Evolutionary conservation across 257 asterid species (phyloP).

Genomic region (Nicotiana otophora): DNA sequence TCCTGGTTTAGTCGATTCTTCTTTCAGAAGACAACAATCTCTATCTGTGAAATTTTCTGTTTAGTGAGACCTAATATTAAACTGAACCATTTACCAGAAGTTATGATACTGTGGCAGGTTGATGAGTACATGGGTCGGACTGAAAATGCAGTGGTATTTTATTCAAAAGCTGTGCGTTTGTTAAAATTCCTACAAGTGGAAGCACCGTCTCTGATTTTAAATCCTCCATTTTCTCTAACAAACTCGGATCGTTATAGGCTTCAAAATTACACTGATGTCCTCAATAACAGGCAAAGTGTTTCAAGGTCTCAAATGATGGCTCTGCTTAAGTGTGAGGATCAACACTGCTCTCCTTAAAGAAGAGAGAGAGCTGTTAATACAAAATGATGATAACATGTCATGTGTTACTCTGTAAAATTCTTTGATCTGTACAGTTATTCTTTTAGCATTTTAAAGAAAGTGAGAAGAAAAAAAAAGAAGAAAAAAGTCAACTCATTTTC

Average conservation of each 20-base stretch:
- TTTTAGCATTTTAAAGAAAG: background rate
- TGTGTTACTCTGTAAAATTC: constrained; percentile 6
- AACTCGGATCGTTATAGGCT: constrained; percentile 68
- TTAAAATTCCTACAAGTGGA: constrained; percentile 60
- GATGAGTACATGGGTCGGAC: constrained; percentile 65
- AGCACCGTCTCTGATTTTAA: constrained; percentile 67
- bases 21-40: background rate
- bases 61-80: background rate
- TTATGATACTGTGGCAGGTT: constrained; percentile 38
- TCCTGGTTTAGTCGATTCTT: background rate
- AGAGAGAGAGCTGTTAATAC: constrained; percentile 5
- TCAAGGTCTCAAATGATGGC: constrained; percentile 65
- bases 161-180: constrained; percentile 60
- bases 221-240: constrained; percentile 77
- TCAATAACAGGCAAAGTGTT: constrained; percentile 56
- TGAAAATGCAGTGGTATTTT: constrained; percentile 47
- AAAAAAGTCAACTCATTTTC: background rate
- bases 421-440: constrained; percentile 13
- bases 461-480: background rate
- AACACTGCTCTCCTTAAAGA: constrained; percentile 31
- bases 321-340: constrained; percentile 43
- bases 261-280: constrained; percentile 53
- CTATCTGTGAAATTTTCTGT: background rate
- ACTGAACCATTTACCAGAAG: constrained; percentile 1
- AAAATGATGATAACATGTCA: constrained; percentile 13